Evolutionary conservation across 208 protist genomes (phyloP).

Genomic region (Lotmaria passim): DNA sequence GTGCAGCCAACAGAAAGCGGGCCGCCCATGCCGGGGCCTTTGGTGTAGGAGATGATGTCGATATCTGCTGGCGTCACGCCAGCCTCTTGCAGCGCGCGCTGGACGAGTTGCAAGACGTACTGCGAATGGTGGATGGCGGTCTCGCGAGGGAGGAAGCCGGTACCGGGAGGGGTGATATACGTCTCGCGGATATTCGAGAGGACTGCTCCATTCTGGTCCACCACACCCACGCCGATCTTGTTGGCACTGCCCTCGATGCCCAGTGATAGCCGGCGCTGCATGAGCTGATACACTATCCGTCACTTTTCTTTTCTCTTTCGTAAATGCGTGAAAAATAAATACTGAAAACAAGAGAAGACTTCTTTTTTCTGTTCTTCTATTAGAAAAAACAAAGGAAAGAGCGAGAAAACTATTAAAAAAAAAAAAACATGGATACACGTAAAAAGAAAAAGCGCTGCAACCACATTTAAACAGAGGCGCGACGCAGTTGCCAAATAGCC

Average conservation of each 20-base stretch:
- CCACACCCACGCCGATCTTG: constrained; percentile 98
- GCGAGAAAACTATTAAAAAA: not conserved
- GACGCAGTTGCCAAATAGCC: no score
- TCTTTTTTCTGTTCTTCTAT: no score
- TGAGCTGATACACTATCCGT: not conserved
- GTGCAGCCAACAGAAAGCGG: constrained; percentile 93
- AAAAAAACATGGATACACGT: no score
- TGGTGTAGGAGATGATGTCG: constrained; percentile 97
- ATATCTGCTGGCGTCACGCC: constrained; percentile 88
- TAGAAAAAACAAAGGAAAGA: no score
- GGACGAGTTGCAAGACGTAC: constrained; percentile 80
- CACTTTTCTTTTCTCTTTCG: no score
- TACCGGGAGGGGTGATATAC: constrained; percentile 97
- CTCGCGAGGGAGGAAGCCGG: constrained; percentile 98
- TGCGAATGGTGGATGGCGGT: constrained; percentile 98
- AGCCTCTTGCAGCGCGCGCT: constrained; percentile 94
- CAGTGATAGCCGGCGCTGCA: constrained; percentile 71
- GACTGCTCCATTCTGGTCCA: constrained; percentile 93
- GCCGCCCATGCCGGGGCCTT: constrained; percentile 97
- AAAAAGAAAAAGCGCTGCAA: no score
- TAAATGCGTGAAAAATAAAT: not conserved
- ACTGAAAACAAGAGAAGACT: not conserved
- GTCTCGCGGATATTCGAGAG: constrained; percentile 97
- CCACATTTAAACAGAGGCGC: no score
- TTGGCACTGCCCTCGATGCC: constrained; percentile 99